Evolutionary conservation across 768 basidiomycete species (phyloP).

Genomic region (Hericium rajendrae): DNA sequence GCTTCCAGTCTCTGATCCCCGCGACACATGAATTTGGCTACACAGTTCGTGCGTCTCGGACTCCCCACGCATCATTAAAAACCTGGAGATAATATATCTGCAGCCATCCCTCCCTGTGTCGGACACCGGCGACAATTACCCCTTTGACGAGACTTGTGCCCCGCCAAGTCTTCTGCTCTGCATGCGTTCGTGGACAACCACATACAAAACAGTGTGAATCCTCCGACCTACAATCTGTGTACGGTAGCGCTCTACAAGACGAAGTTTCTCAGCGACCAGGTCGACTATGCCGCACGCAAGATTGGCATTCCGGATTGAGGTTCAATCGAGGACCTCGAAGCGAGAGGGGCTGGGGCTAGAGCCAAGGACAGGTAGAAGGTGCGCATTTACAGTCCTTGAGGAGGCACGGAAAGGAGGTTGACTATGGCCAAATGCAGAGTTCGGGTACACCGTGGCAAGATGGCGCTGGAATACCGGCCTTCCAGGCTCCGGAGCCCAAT

Average conservation of each 20-base stretch:
- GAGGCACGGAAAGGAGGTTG: background rate
- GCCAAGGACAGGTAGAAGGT: background rate
- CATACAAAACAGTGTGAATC: too few relatives aligned
- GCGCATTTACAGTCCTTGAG: background rate
- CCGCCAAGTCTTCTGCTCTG: constrained; percentile 13
- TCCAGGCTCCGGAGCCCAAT: constrained; percentile 16
- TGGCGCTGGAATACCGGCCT: constrained; percentile 16
- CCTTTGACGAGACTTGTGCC: background rate
- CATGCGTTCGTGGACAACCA: constrained; percentile 7
- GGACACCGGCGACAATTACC: too few relatives aligned
- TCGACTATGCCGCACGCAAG: background rate
- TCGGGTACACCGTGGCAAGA: too few relatives aligned
- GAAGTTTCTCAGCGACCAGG: background rate
- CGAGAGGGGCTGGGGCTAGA: background rate
- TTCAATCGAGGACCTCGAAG: background rate
- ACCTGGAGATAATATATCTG: constrained; percentile 24
- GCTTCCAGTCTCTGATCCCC: too few relatives aligned
- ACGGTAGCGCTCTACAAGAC: constrained; percentile 3
- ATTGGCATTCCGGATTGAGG: background rate
- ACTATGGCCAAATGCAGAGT: background rate
- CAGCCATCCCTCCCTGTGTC: background rate
- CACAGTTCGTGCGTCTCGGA: constrained; percentile 20
- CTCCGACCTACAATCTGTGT: constrained; percentile 7
- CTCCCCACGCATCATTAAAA: constrained; percentile 26
- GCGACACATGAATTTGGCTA: too few relatives aligned